These are phyloP conservation scores for Pseudopediastrum boryanum DNA, from an alignment of 139 green algal species.

Conservation along the genomic window DNA sequence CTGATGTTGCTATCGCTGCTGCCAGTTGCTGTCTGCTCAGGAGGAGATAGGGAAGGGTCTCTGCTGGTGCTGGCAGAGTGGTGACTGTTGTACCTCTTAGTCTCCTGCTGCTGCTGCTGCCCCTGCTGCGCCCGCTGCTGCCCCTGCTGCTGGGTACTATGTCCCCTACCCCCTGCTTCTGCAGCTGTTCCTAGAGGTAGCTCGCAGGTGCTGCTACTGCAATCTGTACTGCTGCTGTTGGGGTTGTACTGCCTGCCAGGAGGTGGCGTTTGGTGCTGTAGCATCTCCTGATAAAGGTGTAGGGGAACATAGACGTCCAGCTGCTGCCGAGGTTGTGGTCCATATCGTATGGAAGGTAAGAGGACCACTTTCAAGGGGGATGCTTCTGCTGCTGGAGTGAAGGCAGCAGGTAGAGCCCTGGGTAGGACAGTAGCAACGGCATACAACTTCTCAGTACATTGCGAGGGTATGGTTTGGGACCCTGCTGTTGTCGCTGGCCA, in stretches of 20 bases:
- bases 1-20: too few species aligned
- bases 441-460: too few species aligned
- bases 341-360: slow-evolving; percentile 52
- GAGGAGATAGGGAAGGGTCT: too few species aligned
- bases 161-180: not conserved
- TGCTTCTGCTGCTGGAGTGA: slow-evolving; percentile 16
- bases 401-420: slow-evolving; percentile 35
- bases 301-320: slow-evolving; percentile 77
- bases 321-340: slow-evolving; percentile 43
- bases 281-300: not conserved
- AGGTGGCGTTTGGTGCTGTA: slow-evolving; percentile 11
- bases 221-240: not conserved
- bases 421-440: not conserved
- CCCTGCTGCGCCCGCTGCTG: too few species aligned
- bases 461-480: too few species aligned
- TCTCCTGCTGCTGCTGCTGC: too few species aligned
- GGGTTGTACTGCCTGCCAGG: slow-evolving; percentile 1
- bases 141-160: too few species aligned
- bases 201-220: slow-evolving; percentile 5
- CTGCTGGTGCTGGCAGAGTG: too few species aligned
- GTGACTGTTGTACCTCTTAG: too few species aligned
- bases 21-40: too few species aligned
- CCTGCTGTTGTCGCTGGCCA: too few species aligned
- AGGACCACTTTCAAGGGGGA: slow-evolving; percentile 43
- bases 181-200: not conserved